phyloP scores from a whole-genome alignment of 2,329 filamentous ascomycete species.

The Metarhizium sp. region DNA sequence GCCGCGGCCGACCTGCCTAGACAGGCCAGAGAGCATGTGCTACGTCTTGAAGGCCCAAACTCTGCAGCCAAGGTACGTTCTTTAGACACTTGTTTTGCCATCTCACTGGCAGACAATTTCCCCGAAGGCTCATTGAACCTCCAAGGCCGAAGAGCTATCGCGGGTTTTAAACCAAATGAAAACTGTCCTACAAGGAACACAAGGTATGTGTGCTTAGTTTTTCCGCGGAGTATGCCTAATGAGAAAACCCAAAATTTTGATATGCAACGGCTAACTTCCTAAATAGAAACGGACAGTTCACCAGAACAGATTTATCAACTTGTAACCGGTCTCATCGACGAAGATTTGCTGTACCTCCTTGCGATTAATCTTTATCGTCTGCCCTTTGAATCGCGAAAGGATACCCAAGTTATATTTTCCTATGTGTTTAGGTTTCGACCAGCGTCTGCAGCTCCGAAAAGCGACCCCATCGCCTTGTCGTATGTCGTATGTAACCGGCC shows the following conservation, averaged over 20 bases:
- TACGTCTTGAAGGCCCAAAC: conserved; percentile 40
- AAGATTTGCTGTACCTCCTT: conserved; percentile 79
- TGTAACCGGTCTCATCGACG: conserved; percentile 74
- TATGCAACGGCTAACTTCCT: not conserved
- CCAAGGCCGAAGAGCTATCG: conserved; percentile 74
- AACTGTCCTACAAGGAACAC: conserved; percentile 82
- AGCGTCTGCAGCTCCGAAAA: conserved; percentile 53
- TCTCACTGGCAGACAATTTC: conserved; percentile 8
- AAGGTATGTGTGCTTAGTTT: conserved; percentile 47
- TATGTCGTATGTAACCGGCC: conserved; percentile 82
- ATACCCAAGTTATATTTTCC: conserved; percentile 91
- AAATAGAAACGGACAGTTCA: conserved; percentile 68
- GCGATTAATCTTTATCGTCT: conserved; percentile 75
- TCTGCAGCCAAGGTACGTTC: conserved; percentile 35
- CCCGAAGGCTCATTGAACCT: conserved; percentile 5
- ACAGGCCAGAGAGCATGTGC: conserved; percentile 45
- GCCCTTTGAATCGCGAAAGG: conserved; percentile 93
- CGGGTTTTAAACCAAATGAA: conserved; percentile 88
- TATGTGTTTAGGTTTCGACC: conserved; percentile 88
- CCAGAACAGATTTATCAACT: conserved; percentile 84
- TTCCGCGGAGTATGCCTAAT: not conserved
- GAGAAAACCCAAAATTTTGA: not conserved
- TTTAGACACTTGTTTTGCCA: not conserved
- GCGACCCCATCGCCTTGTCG: conserved; percentile 74
- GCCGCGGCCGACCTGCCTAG: conserved; percentile 44